Evolutionary conservation across 148 eudicot species (phyloP).

Genomic region (Oxyria digyna): DNA sequence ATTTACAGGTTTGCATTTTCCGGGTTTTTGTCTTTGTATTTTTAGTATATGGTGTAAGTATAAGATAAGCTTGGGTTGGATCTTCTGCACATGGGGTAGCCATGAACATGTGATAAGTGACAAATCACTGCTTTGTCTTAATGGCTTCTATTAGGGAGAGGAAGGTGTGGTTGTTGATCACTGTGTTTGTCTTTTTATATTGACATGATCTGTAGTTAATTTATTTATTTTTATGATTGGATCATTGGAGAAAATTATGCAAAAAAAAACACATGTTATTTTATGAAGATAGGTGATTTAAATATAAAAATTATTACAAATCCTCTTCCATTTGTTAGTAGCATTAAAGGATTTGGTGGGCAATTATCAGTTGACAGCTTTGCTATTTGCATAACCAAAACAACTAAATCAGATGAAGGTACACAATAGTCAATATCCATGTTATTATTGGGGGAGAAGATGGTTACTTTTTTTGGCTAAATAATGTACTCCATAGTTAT

Average conservation of each 20-base stretch:
- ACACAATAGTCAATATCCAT: neutral
- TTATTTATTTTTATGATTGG: neutral
- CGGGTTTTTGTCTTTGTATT: neutral
- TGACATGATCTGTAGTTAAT: neutral
- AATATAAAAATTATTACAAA: too few relatives aligned
- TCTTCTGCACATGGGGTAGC: slow-evolving; percentile 30
- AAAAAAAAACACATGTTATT: neutral
- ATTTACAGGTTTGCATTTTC: neutral
- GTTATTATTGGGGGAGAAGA: neutral
- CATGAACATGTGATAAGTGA: slow-evolving; percentile 21
- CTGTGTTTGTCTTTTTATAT: slow-evolving; percentile 1
- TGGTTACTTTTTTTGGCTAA: neutral
- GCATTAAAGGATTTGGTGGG: neutral
- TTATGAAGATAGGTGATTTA: too few relatives aligned
- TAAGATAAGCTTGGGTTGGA: slow-evolving; percentile 6
- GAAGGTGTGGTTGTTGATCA: slow-evolving; percentile 4
- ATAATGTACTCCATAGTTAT: neutral
- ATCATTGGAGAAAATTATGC: neutral
- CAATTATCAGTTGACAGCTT: neutral
- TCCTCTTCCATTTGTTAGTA: neutral
- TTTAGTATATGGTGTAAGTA: neutral
- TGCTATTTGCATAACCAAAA: neutral
- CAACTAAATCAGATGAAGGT: neutral
- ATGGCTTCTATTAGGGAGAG: neutral
- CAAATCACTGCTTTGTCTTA: slow-evolving; percentile 13